Evolutionary conservation across 2,329 filamentous ascomycete species (phyloP).

Genomic region (Tolypocladium amazonense): DNA sequence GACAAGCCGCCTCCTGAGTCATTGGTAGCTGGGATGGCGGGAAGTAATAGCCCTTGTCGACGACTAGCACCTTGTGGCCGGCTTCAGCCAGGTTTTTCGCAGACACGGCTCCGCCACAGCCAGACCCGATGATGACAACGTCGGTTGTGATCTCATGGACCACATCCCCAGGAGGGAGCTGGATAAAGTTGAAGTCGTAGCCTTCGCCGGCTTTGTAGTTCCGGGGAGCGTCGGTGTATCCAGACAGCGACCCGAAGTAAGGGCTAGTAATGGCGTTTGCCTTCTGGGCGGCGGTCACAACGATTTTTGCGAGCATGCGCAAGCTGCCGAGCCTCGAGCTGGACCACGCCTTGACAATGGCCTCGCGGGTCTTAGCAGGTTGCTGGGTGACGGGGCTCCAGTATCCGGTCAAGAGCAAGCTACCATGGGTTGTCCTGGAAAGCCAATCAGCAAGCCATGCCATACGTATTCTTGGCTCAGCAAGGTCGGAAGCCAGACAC

Average conservation of each 20-base stretch:
- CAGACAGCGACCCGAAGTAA: constrained; percentile 42
- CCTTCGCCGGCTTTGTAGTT: constrained; percentile 38
- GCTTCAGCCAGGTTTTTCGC: constrained; percentile 74
- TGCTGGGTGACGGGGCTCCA: constrained; percentile 51
- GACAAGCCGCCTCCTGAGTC: constrained; percentile 46
- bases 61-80: constrained; percentile 64
- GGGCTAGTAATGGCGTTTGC: constrained; percentile 45
- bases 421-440: constrained; percentile 49
- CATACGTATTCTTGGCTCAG: neutral
- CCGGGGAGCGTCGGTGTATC: constrained; percentile 44
- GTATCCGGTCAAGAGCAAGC: constrained; percentile 57
- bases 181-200: constrained; percentile 51
- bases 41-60: constrained; percentile 76
- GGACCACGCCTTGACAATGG: constrained; percentile 54
- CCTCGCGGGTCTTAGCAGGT: constrained; percentile 46
- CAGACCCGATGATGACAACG: constrained; percentile 76
- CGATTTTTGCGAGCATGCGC: constrained; percentile 41
- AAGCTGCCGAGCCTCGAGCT: constrained; percentile 43
- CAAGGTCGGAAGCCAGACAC: neutral
- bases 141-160: constrained; percentile 62
- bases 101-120: constrained; percentile 72
- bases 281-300: constrained; percentile 44
- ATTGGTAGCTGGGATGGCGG: constrained; percentile 64
- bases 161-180: constrained; percentile 31
- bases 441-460: neutral